Evolutionary conservation across 371 early-diverging fungal species (phyloP), one percentile per base, ranked within the genome.

Genomic region (Lichtheimia corymbifera): DNA sequence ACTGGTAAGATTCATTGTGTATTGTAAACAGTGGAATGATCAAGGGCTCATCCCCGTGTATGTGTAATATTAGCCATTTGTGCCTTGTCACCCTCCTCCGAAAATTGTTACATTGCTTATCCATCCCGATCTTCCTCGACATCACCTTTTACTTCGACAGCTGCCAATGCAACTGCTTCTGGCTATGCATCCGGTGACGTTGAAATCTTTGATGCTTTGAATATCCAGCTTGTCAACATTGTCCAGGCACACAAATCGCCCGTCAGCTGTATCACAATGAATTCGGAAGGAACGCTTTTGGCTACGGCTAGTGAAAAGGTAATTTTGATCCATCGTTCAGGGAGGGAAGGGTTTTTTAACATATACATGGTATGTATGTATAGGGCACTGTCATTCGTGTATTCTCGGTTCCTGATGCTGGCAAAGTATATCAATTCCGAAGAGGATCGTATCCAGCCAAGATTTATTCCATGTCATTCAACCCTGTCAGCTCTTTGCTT

Each of bases 331-430:
- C 14, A 45, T 12, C 20, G 40, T 7, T 24, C 6, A 44, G 24
- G 25, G 15, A 42, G 17, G 20, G 35, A 35, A 22, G 27, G 6
- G 4, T 18, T 41, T 18, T 41, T 40, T 15, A 40, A 27, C 2
- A 0, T 17, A n/a, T n/a, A n/a, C n/a, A n/a, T n/a, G n/a, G n/a
- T n/a, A n/a, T n/a, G 2, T 30, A 4, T n/a, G 18, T 50, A 4
- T 40, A 93, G 92, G 98, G 98, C 2, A 98, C 98, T 1, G 93
- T 98, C 2, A 95, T 98, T 56, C 89, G 98, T 15, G 95, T 98
- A 11, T 97, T 95, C 66, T 85, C 94, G 1, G 83, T 96, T 22
- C 94, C 95, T 11, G 84, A 88, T 58, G 96, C 92, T 28, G 83
- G 90, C 61, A 90, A 93, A 66, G 84, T 97, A n/a, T 92, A 85